Percentiles rank a stretch among this genome's conserved stretches.
These are phyloP conservation scores for Hymenoscyphus albidus DNA, from an alignment of 2,329 filamentous ascomycete genomes.

Conservation along the genomic window DNA sequence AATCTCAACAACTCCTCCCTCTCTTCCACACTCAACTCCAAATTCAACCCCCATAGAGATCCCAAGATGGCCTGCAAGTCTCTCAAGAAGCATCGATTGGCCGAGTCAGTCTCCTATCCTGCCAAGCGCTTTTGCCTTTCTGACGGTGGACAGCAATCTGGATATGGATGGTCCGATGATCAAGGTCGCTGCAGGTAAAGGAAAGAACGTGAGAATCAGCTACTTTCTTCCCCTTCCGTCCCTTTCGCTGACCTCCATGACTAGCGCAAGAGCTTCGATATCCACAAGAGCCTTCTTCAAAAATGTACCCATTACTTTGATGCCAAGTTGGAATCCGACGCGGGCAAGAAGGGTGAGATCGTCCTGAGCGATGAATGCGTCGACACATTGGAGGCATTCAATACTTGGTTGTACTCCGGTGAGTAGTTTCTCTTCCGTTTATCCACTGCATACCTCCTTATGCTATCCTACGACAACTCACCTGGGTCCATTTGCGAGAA, in stretches of 20 bases:
- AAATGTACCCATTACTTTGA: conserved; percentile 18
- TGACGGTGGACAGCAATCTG: not conserved
- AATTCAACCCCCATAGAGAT: too few species aligned
- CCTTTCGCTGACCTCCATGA: conserved; percentile 2
- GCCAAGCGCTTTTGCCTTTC: not conserved
- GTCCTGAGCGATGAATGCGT: conserved; percentile 16
- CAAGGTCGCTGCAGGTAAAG: not conserved
- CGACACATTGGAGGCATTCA: conserved; percentile 14
- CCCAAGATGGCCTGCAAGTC: conserved; percentile 19
- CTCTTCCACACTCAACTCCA: not conserved
- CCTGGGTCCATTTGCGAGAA: too few species aligned
- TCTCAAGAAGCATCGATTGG: conserved; percentile 16
- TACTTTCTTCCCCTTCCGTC: not conserved
- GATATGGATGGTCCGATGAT: conserved; percentile 10
- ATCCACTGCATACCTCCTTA: conserved; percentile 3
- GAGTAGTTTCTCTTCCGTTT: not conserved
- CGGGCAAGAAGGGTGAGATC: conserved; percentile 14
- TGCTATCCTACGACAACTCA: not conserved
- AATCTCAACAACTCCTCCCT: not conserved
- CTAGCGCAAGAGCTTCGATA: conserved; percentile 13
- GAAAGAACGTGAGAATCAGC: not conserved
- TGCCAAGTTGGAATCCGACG: conserved; percentile 5
- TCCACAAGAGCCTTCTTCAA: conserved; percentile 20
- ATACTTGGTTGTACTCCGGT: conserved; percentile 18
- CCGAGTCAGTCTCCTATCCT: conserved; percentile 6